A percentile compares a stretch with the other conserved stretches of the same genome.
These are phyloP conservation scores for Botrytis tulipae DNA, from an alignment of 2,329 filamentous ascomycete genomes.

Conservation along the genomic window DNA sequence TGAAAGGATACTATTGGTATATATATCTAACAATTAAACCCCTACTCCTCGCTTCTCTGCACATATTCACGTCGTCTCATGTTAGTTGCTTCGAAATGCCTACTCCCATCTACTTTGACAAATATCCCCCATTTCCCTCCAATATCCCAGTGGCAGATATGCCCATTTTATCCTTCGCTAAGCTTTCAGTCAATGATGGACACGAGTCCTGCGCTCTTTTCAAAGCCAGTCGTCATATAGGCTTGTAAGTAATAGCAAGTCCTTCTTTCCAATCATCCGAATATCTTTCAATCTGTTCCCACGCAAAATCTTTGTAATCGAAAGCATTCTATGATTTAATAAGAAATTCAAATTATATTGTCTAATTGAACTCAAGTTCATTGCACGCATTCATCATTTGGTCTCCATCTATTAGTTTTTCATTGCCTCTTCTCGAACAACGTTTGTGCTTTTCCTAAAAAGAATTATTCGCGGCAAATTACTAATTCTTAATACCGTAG, in stretches of 20 bases:
- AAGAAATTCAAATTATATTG: not conserved
- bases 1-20: not conserved
- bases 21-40: not conserved
- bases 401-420: not conserved
- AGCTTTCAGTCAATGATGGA: not conserved
- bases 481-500: not conserved
- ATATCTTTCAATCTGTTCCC: not conserved
- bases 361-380: not conserved
- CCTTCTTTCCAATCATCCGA: not conserved
- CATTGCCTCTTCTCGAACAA: too few species aligned
- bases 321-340: not conserved
- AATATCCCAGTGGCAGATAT: not conserved
- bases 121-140: not conserved
- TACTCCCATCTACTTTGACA: not conserved
- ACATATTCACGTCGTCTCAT: not conserved
- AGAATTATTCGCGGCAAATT: not conserved
- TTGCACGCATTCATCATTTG: not conserved
- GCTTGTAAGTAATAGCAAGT: not conserved
- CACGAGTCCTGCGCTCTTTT: conserved; percentile 7
- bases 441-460: not conserved
- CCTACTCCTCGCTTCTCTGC: not conserved
- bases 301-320: not conserved
- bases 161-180: conserved; percentile 1
- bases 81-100: not conserved
- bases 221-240: conserved; percentile 2